These are phyloP conservation scores for Acer campestre DNA, from an alignment of 345 rosid species.

Conservation along the genomic window DNA sequence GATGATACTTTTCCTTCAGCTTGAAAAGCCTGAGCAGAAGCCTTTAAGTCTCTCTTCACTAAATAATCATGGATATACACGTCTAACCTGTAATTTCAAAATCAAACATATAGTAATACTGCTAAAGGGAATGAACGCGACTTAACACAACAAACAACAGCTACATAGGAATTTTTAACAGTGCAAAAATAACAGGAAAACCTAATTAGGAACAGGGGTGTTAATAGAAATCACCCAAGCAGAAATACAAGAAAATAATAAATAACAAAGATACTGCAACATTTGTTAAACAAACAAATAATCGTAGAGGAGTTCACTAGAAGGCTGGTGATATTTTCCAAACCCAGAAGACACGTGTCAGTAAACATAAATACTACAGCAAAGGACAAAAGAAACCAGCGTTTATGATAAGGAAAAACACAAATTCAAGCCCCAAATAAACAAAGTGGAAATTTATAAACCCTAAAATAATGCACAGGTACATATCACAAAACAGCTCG, in stretches of 20 bases:
- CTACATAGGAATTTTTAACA: not conserved
- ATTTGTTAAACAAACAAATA: constrained; percentile 4
- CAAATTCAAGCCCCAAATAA: not conserved
- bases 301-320: not conserved
- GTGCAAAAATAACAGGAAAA: constrained; percentile 13
- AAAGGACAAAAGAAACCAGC: not conserved
- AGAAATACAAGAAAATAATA: not conserved
- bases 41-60: constrained; percentile 92
- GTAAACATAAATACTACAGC: constrained; percentile 1
- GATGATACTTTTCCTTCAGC: constrained; percentile 97
- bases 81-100: constrained; percentile 68
- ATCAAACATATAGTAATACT: constrained; percentile 5
- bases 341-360: not conserved
- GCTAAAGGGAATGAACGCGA: not conserved
- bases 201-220: not conserved
- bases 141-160: not conserved
- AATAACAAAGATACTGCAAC: not conserved
- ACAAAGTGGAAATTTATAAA: constrained; percentile 25
- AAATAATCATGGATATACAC: constrained; percentile 97
- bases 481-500: constrained; percentile 11
- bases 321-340: not conserved
- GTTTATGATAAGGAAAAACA: not conserved
- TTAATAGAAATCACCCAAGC: not conserved
- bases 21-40: constrained; percentile 97
- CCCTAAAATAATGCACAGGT: constrained; percentile 41